These are phyloP conservation scores for Trichophyton simii DNA, from an alignment of 2,329 filamentous ascomycete species.

Conservation along the genomic window DNA sequence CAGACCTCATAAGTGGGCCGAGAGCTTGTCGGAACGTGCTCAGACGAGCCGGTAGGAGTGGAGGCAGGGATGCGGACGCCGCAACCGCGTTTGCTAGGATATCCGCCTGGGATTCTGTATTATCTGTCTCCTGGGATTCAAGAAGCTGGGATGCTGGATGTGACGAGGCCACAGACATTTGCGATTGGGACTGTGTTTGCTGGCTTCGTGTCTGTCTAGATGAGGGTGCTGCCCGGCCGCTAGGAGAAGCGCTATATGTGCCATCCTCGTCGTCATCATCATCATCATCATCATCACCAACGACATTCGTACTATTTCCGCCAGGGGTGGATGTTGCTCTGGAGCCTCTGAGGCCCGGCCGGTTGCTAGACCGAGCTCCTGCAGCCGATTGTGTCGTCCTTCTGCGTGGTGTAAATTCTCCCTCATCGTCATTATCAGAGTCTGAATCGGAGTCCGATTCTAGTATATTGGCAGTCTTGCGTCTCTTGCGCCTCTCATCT, in stretches of 20 bases:
- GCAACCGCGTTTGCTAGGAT: constrained; percentile 6
- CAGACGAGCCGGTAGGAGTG: constrained; percentile 52
- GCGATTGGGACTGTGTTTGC: constrained; percentile 28
- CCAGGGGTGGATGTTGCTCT: constrained; percentile 20
- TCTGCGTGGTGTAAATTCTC: constrained; percentile 15
- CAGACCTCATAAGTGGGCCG: constrained; percentile 68
- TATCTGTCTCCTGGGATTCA: constrained; percentile 37
- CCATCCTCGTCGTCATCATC: constrained; percentile 31
- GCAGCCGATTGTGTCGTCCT: constrained; percentile 18
- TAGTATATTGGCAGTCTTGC: constrained; percentile 57
- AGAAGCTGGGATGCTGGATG: constrained; percentile 60
- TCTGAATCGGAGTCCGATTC: constrained; percentile 48
- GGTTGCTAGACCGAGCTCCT: constrained; percentile 22
- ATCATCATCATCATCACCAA: constrained; percentile 41
- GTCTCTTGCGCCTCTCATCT: constrained; percentile 67
- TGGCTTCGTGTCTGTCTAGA: constrained; percentile 14
- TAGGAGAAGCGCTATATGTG: constrained; percentile 41
- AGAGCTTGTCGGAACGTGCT: constrained; percentile 65
- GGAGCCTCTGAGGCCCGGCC: constrained; percentile 17
- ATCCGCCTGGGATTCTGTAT: constrained; percentile 11
- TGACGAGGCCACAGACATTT: constrained; percentile 64
- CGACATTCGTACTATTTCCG: constrained; percentile 15
- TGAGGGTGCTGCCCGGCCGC: not conserved
- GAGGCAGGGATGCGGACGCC: constrained; percentile 30
- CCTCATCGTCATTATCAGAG: constrained; percentile 18